Evolutionary conservation across 2,329 filamentous ascomycete genomes (phyloP).

Genomic region (Calonectria fujianensis): DNA sequence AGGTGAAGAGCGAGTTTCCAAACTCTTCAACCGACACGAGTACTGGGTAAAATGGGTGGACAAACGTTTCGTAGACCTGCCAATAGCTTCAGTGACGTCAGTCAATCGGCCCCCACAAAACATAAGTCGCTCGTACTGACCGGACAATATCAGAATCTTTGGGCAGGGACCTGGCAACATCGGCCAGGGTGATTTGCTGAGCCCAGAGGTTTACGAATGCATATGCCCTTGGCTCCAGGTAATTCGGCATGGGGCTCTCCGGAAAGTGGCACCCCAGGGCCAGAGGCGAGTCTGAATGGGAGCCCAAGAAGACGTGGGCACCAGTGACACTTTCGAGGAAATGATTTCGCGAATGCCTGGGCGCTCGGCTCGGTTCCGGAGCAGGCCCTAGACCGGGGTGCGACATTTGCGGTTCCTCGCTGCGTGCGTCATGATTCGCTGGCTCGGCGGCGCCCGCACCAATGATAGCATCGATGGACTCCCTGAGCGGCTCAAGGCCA

Average conservation of each 20-base stretch:
- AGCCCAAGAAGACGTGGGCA: conserved; percentile 8
- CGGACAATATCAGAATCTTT: conserved; percentile 20
- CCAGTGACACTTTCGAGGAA: conserved; percentile 20
- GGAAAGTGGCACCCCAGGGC: conserved; percentile 16
- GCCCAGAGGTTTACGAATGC: conserved; percentile 19
- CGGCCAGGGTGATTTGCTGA: conserved; percentile 1
- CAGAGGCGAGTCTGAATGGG: conserved; percentile 3
- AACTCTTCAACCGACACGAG: conserved; percentile 4
- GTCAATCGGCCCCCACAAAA: too few relatives aligned
- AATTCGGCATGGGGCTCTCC: neutral
- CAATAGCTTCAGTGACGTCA: conserved; percentile 3
- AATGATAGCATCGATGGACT: conserved; percentile 2
- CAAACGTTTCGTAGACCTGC: conserved; percentile 17
- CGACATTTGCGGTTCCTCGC: neutral
- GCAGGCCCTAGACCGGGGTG: neutral
- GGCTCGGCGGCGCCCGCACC: neutral
- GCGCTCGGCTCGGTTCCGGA: neutral
- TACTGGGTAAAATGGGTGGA: conserved; percentile 14
- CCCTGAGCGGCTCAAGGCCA: conserved; percentile 4
- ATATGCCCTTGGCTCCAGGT: neutral
- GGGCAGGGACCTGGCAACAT: conserved; percentile 1
- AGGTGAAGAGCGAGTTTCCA: neutral
- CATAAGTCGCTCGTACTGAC: neutral
- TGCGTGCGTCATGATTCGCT: neutral
- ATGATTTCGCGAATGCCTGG: conserved; percentile 1